Percentiles rank a stretch among this genome's conserved stretches.
Conservation (phyloP, 352 stramenopile species). For the Thalassiosira exigua region DNA sequence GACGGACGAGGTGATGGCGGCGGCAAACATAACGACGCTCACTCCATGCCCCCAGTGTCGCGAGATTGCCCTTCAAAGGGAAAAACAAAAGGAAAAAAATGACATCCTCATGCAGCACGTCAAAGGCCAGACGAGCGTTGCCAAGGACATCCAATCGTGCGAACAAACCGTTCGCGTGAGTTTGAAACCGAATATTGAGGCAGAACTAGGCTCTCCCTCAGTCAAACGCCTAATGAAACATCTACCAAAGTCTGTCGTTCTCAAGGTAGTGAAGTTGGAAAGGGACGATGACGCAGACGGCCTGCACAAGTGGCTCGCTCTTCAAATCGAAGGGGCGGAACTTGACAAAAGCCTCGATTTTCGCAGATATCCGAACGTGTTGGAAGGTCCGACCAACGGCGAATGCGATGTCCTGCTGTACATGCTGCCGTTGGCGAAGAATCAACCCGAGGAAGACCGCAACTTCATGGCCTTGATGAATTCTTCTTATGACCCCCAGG, state of each 20-base stretch:
- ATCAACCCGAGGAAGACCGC: neutral
- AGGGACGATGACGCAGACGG: neutral
- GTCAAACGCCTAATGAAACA: neutral
- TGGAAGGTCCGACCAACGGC: neutral
- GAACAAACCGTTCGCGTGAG: neutral
- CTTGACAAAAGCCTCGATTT: neutral
- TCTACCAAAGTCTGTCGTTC: neutral
- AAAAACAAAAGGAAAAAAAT: neutral
- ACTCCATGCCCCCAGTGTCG: conserved; percentile 22
- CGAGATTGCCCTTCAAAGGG: neutral
- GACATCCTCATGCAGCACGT: neutral
- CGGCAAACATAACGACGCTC: too few relatives aligned
- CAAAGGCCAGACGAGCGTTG: neutral
- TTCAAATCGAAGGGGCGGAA: neutral
- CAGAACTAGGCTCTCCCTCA: neutral
- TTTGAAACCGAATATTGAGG: neutral
- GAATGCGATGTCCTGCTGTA: neutral
- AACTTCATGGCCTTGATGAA: neutral
- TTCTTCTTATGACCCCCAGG: neutral
- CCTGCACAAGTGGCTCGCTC: neutral
- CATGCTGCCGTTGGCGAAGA: neutral
- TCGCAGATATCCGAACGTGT: neutral
- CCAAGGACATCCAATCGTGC: neutral
- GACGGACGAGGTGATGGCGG: too few relatives aligned
- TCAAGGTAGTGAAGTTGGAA: neutral